Percentiles rank a stretch among this genome's conserved stretches.
Conservation (phyloP, 1,139 yeast genomes). For the Magnusiomyces fungicola region DNA sequence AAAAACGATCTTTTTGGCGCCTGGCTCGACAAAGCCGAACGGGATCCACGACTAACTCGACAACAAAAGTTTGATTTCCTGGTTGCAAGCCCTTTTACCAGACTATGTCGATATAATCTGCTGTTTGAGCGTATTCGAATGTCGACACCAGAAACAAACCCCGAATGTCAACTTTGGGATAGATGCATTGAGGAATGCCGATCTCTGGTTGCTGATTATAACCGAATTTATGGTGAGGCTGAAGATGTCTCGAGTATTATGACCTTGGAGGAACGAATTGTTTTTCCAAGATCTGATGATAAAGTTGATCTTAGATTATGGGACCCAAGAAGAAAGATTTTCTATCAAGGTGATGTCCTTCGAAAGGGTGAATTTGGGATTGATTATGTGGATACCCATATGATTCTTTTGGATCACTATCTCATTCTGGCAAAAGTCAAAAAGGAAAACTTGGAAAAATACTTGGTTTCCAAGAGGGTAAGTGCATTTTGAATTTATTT, state of each 20-base stretch:
- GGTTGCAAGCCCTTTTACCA: constrained; percentile 40
- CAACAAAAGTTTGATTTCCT: constrained; percentile 53
- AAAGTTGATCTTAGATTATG: constrained; percentile 43
- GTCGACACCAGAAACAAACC: constrained; percentile 44
- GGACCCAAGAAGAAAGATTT: constrained; percentile 46
- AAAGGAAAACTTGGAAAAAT: constrained; percentile 26
- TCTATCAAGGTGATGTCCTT: constrained; percentile 53
- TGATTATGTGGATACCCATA: constrained; percentile 40
- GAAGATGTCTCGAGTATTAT: constrained; percentile 37
- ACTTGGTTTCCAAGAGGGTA: constrained; percentile 17
- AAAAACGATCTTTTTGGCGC: constrained; percentile 42
- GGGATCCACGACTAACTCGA: constrained; percentile 35
- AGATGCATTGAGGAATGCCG: constrained; percentile 48
- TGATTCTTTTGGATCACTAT: constrained; percentile 67
- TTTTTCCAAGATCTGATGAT: constrained; percentile 34
- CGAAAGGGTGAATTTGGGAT: constrained; percentile 57
- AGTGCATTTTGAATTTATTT: constrained; percentile 15
- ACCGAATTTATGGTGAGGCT: constrained; percentile 38
- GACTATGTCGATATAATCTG: constrained; percentile 64
- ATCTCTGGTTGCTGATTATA: constrained; percentile 41
- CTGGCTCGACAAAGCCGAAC: constrained; percentile 43
- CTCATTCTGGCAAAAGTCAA: constrained; percentile 55
- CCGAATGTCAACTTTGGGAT: constrained; percentile 48
- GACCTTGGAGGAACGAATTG: constrained; percentile 29
- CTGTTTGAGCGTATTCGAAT: constrained; percentile 54